Base-by-base conservation (phyloP, 257 asterid genomes). In the Paulownia fortunei region DNA sequence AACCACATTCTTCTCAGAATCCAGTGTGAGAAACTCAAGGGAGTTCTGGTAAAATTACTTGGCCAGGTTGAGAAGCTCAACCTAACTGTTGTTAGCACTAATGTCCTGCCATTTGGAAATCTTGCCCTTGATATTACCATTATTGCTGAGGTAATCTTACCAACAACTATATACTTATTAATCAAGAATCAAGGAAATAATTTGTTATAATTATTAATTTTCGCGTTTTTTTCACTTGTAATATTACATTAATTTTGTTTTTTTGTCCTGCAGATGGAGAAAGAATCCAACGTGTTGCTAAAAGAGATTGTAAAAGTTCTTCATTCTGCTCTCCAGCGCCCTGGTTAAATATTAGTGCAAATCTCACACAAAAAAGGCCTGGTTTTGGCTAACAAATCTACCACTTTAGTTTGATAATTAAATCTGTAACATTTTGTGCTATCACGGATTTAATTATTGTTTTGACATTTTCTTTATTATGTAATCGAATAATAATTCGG, bases 1-100 rank as follows among this genome's bases (percentile, higher is more conserved):
- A 74, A 77, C 10, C 55, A 68, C 18, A 70, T 81, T 9, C 77
- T 84, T 51, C 30, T 80, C 12, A 68, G 81, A 54, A 69, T 84
- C 3, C 82, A 75, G 0, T 84, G 86, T 30, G 61, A 27, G 52
- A 63, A 69, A 47, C 44, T n/a, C 63, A 74, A 69, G 15, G 76
- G 81, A 0, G 18, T 74, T 21, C 23, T 82, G 39, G 67, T 51
- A 15, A 73, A 68, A 27, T 21, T 82, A 60, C 76, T 73, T 5
- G 42, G 26, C 39, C 30, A 79, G 54, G 58, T 82, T 24, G 86
- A 82, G 65, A 68, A 41, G 49, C 72, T 79, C 54, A 70, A 70
- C 32, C 75, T 81, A 15, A 39, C 75, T 0, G 52, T 81, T 54
- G 16, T 81, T 26, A 77, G 37, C 37, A 65, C 61, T 26, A 69